Conservation (phyloP, 2,329 filamentous ascomycete genomes). For the Curvularia hawaiiensis region DNA sequence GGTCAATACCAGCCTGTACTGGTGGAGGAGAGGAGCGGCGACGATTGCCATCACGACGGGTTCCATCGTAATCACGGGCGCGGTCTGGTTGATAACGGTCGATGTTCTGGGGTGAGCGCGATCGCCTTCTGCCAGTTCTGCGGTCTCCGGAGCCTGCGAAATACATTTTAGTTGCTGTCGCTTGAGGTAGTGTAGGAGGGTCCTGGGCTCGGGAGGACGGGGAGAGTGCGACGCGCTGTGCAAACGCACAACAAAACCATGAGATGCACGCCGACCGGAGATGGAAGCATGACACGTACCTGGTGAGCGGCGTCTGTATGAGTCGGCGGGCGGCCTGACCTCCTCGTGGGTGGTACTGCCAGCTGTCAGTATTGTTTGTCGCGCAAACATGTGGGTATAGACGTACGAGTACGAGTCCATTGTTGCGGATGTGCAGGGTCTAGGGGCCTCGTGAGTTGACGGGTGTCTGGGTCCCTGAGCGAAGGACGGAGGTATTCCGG, state of each 20-base stretch:
- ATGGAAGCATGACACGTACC: constrained; percentile 56
- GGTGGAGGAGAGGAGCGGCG: constrained; percentile 65
- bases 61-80: constrained; percentile 69
- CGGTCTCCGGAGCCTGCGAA: constrained; percentile 35
- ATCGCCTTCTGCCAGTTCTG: constrained; percentile 57
- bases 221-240: neutral
- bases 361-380: constrained; percentile 20
- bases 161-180: constrained; percentile 8
- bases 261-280: neutral
- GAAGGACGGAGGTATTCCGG: constrained; percentile 19
- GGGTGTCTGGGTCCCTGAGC: constrained; percentile 3
- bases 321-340: constrained; percentile 57
- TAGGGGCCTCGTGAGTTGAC: neutral
- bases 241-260: neutral
- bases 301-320: constrained; percentile 67
- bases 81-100: constrained; percentile 80
- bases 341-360: constrained; percentile 53
- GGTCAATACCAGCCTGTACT: constrained; percentile 74
- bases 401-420: constrained; percentile 50
- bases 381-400: neutral
- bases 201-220: neutral
- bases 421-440: constrained; percentile 2
- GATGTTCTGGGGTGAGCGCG: constrained; percentile 72
- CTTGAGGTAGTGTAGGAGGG: neutral
- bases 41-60: constrained; percentile 64